A percentile compares a stretch with the other conserved stretches of the same genome.
Evolutionary conservation across 2,329 filamentous ascomycete species (phyloP).

Genomic region (Colletotrichum horii): DNA sequence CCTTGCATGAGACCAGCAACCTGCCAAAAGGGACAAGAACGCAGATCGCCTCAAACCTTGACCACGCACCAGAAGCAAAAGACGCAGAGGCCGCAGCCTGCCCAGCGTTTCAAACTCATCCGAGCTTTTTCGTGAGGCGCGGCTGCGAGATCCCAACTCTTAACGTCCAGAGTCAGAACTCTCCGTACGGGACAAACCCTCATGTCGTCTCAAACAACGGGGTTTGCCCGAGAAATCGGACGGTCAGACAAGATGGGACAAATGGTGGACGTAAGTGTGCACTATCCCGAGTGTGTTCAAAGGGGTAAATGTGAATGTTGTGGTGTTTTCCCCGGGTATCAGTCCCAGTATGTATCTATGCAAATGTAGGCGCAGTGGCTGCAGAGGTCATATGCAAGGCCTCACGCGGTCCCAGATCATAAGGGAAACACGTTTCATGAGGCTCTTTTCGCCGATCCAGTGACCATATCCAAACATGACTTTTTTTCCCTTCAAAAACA

Average conservation of each 20-base stretch:
- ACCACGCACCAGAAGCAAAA: background rate
- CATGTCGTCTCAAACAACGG: background rate
- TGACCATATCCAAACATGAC: background rate
- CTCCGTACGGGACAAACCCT: background rate
- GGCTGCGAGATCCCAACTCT: background rate
- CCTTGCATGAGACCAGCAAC: accelerated
- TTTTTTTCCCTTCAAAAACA: background rate
- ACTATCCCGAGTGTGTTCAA: background rate
- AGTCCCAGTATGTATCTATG: background rate
- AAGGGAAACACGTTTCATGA: background rate
- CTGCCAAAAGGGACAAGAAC: background rate
- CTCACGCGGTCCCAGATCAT: background rate
- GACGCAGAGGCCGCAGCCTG: background rate
- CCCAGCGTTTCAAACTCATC: background rate
- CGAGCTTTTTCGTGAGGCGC: background rate
- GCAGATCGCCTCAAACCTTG: background rate
- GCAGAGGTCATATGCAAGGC: background rate
- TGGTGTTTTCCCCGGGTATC: background rate
- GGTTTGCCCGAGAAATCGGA: background rate
- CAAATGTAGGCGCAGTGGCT: background rate
- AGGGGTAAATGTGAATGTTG: background rate
- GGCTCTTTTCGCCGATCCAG: background rate
- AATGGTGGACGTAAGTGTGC: background rate
- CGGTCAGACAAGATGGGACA: background rate
- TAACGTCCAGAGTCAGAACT: background rate